Base-by-base conservation (phyloP, 2,329 filamentous ascomycete species). In the Fusarium longipes region DNA sequence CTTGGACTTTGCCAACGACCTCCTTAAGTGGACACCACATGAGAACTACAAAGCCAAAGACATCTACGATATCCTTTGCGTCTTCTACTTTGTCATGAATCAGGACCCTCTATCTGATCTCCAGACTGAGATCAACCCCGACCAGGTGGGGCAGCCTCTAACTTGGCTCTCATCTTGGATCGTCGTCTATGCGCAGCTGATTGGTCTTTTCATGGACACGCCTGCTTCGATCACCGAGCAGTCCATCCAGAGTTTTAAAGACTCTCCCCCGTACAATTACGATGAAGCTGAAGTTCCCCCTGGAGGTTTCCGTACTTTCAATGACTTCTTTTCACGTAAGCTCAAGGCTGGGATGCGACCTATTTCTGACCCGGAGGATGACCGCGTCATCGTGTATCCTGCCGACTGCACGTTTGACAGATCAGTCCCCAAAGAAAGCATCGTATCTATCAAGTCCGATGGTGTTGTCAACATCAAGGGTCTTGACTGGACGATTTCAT, bases 161-260 rank as follows among this genome's bases (percentile, higher is more conserved):
- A 60, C 35, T 2, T 60, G 57, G 57, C 43, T 60, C 8, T 60
- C 54, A 6, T 59, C 57, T 1, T 60, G 57, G 57, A 59, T 60
- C 4, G 43, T 60, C 0, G 44, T 60, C 2, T 60, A 59, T 30
- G 57, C 54, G 1, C 57, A 60, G 24, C n/a, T 60, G 2, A 60
- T 60, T 8, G 57, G 57, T 1, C 18, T 60, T 6, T 60, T 60
- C 54, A 60, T 60, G 57, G 57, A 60, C 36, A 36, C 57, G 0
- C 57, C 54, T 1, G 30, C 54, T 2, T 60, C 54, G 0, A 32
- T 59, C 9, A 60, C 57, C 9, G 32, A 32, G 11, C 11, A 51
- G 7, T 60, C 54, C 2, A 30, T 60, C 2, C 29, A 51, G 2
- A 60, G 30, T 2, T 60, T 60, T 30, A 59, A 59, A 22, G 32